Conservation (phyloP, 2,329 filamentous ascomycete species). For the Dothideomycetidae sp. region DNA sequence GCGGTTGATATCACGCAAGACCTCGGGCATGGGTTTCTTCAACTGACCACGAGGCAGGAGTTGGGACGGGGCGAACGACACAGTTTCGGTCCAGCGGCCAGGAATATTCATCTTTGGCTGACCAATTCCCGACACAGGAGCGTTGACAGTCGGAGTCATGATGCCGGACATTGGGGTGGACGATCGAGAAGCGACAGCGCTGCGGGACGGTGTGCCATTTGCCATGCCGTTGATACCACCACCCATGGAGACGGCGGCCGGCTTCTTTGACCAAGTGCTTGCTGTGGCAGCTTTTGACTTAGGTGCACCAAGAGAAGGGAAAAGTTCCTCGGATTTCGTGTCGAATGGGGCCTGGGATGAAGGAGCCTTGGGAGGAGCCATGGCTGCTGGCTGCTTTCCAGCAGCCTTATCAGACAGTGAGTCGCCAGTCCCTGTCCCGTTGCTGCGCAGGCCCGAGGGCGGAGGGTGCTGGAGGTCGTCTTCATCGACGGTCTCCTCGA, state of each 20-base stretch:
- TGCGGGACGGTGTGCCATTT: slow-evolving; percentile 40
- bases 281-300: slow-evolving; percentile 55
- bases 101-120: slow-evolving; percentile 48
- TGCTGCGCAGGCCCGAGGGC: slow-evolving; percentile 30
- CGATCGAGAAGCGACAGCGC: slow-evolving; percentile 39
- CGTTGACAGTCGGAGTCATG: slow-evolving; percentile 33
- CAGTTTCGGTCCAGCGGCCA: slow-evolving; percentile 64
- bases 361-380: slow-evolving; percentile 18
- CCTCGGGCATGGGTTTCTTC: slow-evolving; percentile 71
- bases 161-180: slow-evolving; percentile 50
- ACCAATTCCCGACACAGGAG: slow-evolving; percentile 7
- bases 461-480: slow-evolving; percentile 50
- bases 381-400: slow-evolving; percentile 47
- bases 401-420: slow-evolving; percentile 48
- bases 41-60: slow-evolving; percentile 63
- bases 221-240: slow-evolving; percentile 31
- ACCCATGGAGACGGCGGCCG: slow-evolving; percentile 34
- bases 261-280: slow-evolving; percentile 62
- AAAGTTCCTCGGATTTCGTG: slow-evolving; percentile 77
- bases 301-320: slow-evolving; percentile 73
- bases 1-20: slow-evolving; percentile 83
- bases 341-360: slow-evolving; percentile 41
- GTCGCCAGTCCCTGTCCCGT: slow-evolving; percentile 28
- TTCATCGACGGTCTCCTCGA: slow-evolving; percentile 73
- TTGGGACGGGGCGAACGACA: slow-evolving; percentile 60